These are phyloP conservation scores for Pulveroboletus sp. DNA, from an alignment of 768 basidiomycete genomes.

Conservation along the genomic window DNA sequence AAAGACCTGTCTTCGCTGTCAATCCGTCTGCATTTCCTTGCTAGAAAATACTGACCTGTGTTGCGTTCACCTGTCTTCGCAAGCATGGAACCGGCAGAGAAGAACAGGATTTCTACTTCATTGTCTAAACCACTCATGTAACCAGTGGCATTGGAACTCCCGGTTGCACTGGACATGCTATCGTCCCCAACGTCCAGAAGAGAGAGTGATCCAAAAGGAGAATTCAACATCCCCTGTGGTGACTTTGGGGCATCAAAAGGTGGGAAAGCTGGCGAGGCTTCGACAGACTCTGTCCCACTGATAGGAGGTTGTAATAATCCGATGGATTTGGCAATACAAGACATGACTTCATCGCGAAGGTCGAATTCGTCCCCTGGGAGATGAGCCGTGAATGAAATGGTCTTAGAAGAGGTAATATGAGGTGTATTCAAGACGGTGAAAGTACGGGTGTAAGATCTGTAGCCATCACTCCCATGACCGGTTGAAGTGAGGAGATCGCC, in stretches of 20 bases:
- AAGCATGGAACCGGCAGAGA: constrained; percentile 77
- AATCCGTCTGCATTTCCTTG: not conserved
- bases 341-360: constrained; percentile 95
- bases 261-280: constrained; percentile 59
- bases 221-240: constrained; percentile 40
- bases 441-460: constrained; percentile 43
- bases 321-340: constrained; percentile 95
- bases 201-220: constrained; percentile 72
- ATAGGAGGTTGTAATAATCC: constrained; percentile 86
- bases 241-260: constrained; percentile 41
- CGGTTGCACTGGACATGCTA: constrained; percentile 60
- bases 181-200: constrained; percentile 70
- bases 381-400: constrained; percentile 18
- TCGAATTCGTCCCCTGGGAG: constrained; percentile 73
- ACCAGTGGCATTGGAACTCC: constrained; percentile 45
- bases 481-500: constrained; percentile 70
- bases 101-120: constrained; percentile 94
- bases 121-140: constrained; percentile 88
- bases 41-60: constrained; percentile 49
- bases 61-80: constrained; percentile 88
- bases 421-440: constrained; percentile 51
- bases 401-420: constrained; percentile 31
- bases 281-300: constrained; percentile 60
- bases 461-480: constrained; percentile 41
- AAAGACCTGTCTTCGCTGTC: constrained; percentile 50